Conservation (phyloP, 2,329 filamentous ascomycete species). For the Zopfia rhizophila region DNA sequence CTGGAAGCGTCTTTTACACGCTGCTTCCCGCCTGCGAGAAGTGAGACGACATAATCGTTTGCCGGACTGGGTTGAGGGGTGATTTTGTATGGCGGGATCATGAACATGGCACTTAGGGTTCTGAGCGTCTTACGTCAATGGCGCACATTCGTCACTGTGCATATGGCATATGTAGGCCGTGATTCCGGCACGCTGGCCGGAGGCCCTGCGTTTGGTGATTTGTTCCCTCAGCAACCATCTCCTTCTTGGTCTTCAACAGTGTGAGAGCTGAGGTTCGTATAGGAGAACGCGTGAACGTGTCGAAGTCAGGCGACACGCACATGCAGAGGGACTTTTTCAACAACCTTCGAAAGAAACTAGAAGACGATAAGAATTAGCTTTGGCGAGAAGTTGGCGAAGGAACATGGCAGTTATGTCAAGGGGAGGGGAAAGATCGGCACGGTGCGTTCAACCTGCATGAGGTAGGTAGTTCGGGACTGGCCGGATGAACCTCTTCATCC, state of each 20-base stretch:
- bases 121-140: conserved; percentile 38
- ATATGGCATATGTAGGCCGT: conserved; percentile 23
- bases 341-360: no score
- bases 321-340: no score
- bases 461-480: no score
- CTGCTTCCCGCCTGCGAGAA: conserved; percentile 30
- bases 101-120: conserved; percentile 12
- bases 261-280: no score
- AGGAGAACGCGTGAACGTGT: no score
- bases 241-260: background rate
- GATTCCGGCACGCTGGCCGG: conserved; percentile 18
- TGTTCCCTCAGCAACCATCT: background rate
- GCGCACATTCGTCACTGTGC: conserved; percentile 41
- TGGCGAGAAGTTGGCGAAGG: no score
- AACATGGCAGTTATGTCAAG: no score
- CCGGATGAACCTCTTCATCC: no score
- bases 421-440: no score
- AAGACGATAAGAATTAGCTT: no score
- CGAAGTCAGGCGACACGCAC: no score
- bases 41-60: conserved; percentile 31
- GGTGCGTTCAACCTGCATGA: no score
- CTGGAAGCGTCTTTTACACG: conserved; percentile 46
- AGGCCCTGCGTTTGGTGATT: conserved; percentile 26
- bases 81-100: conserved; percentile 30
- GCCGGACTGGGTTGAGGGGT: conserved; percentile 24